Evolutionary conservation across 805 yeast species (phyloP).

Genomic region (Myxozyma kluyveri): DNA sequence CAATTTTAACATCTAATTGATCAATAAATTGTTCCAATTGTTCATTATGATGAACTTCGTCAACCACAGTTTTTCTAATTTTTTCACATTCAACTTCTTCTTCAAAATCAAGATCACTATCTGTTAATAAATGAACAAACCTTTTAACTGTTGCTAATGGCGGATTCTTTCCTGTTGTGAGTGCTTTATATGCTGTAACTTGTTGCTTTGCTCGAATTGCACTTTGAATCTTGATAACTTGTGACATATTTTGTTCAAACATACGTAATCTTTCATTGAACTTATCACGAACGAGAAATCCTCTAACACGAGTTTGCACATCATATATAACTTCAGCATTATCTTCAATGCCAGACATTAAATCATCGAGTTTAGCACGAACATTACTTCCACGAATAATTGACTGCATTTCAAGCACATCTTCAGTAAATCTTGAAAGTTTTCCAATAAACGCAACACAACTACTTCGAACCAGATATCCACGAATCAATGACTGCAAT

Average conservation of each 20-base stretch:
- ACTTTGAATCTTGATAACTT: slow-evolving; percentile 72
- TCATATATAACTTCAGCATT: slow-evolving; percentile 33
- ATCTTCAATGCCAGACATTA: slow-evolving; percentile 39
- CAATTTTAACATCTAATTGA: slow-evolving; percentile 73
- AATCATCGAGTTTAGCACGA: slow-evolving; percentile 38
- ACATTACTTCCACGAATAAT: slow-evolving; percentile 39
- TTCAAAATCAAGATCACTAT: slow-evolving; percentile 68
- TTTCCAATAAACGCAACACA: slow-evolving; percentile 16
- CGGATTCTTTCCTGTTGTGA: slow-evolving; percentile 71
- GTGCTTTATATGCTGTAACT: slow-evolving; percentile 67
- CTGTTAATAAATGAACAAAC: slow-evolving; percentile 73
- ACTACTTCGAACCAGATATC: slow-evolving; percentile 37
- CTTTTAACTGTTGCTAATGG: slow-evolving; percentile 71
- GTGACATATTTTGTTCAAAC: slow-evolving; percentile 56
- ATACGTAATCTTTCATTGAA: slow-evolving; percentile 40
- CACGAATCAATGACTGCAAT: slow-evolving; percentile 46
- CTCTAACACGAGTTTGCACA: slow-evolving; percentile 40
- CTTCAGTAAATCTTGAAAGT: slow-evolving; percentile 18
- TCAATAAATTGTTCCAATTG: slow-evolving; percentile 70
- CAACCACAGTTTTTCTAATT: slow-evolving; percentile 64
- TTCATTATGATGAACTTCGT: slow-evolving; percentile 67
- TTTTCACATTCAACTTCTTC: slow-evolving; percentile 69
- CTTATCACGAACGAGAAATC: slow-evolving; percentile 35
- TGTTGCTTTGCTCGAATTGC: slow-evolving; percentile 64
- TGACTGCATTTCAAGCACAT: slow-evolving; percentile 38